Conservation (phyloP, 257 asterid genomes). For the Scutellaria barbata region DNA sequence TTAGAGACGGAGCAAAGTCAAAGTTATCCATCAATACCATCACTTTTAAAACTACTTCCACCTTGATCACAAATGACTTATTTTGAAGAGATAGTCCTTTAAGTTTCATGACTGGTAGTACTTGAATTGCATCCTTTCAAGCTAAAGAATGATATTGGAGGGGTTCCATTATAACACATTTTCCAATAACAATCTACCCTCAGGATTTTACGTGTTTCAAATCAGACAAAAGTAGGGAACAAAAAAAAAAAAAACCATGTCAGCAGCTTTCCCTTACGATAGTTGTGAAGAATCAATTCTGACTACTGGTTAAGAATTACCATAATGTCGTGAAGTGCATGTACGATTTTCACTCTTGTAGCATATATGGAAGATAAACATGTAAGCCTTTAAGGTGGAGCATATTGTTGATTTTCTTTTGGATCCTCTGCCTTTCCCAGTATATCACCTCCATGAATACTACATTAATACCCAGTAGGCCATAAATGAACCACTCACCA, state of each 20-base stretch:
- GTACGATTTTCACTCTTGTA: not conserved
- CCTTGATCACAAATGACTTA: not conserved
- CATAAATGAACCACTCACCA: not conserved
- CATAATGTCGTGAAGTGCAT: not conserved
- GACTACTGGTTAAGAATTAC: not conserved
- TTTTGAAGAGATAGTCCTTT: not conserved
- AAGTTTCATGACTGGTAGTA: not conserved
- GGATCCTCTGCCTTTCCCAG: not conserved
- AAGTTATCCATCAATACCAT: not conserved
- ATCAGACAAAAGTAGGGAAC: not conserved
- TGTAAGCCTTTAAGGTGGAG: not conserved
- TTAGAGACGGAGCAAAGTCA: conserved; percentile 3
- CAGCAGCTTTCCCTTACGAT: not conserved
- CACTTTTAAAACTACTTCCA: not conserved
- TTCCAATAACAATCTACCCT: conserved; percentile 12
- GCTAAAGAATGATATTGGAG: not conserved
- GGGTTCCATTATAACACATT: not conserved
- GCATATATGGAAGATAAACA: not conserved
- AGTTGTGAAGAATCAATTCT: not conserved
- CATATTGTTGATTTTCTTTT: not conserved
- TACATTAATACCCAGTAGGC: not conserved
- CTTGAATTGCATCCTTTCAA: not conserved
- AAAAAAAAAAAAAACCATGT: no score
- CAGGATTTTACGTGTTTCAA: conserved; percentile 3
- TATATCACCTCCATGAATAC: not conserved